Evolutionary conservation across 495 filamentous ascomycete genomes (phyloP), one percentile per base, ranked within the genome.

Genomic region (Neurospora sp.): DNA sequence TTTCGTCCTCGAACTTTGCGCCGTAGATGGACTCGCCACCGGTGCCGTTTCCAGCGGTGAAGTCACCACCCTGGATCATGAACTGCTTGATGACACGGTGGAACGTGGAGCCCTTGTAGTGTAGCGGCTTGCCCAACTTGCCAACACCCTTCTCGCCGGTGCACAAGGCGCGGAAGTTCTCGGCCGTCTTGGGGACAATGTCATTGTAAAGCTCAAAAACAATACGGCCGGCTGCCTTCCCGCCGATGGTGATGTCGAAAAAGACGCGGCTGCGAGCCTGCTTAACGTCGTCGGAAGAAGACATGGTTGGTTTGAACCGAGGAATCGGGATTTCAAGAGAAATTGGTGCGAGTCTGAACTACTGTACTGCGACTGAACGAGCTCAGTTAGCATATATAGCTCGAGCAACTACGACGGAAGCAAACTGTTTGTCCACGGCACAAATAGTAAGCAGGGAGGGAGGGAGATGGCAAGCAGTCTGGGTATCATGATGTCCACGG

Each of bases 1-100:
- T 97, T 87, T 99, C 96, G 79, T 99, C 96, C 78, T 92, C 93
- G 79, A 99, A 99, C 84, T 98, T 98, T 77, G 93, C 92, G 79
- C 96, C 96, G 80, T 99, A 99, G 82, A 99, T 98, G 37, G 92
- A 95, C 85, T 98, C 96, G 78, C 96, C 96, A 72, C 96, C 96
- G 35, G 96, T 98, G 72, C 96, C 93, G 82, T 99, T 95, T 81
- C 90, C 90, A 74, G 89, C 91, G 74, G 96, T 99, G 87, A 98
- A 99, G 85, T 99, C 96, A 84, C 96, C 96, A 78, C 96, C 96
- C 85, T 99, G 96, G 82, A 98, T 93, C 96, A 99, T 99, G 88
- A 99, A 99, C 75, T 91, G 83, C 83, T 97, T 97, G 86, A 99
- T 99, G 77, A 99, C 90, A 74, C 96, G 93, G 87, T 99, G 96